Conservation (phyloP, 768 basidiomycete species). For the Calocybe gangraenosa region DNA sequence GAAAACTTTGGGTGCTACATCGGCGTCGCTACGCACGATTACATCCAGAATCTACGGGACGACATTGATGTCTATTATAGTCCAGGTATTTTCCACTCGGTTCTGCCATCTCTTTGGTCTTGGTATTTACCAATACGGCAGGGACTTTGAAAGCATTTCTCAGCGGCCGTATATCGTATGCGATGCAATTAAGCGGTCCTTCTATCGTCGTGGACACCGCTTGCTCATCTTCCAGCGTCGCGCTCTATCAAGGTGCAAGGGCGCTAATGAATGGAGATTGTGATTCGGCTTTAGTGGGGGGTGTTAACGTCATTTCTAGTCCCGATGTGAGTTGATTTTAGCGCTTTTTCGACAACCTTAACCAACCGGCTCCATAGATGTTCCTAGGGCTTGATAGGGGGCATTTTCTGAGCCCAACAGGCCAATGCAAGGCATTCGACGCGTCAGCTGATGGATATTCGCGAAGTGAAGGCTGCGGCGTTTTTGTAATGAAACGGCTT, state of each 20-base stretch:
- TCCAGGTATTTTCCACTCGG: constrained; percentile 50
- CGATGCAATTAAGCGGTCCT: constrained; percentile 64
- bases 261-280: constrained; percentile 64
- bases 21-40: constrained; percentile 69
- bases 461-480: constrained; percentile 64
- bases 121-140: constrained; percentile 16
- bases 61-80: constrained; percentile 69
- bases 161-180: constrained; percentile 69
- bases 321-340: constrained; percentile 51
- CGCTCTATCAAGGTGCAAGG: constrained; percentile 66
- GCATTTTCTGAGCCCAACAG: constrained; percentile 63
- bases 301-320: constrained; percentile 68
- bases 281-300: constrained; percentile 64
- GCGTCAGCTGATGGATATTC: constrained; percentile 71
- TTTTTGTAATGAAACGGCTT: constrained; percentile 71
- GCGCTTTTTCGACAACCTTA: constrained; percentile 2
- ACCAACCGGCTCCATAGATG: constrained; percentile 40
- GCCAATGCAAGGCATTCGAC: constrained; percentile 70
- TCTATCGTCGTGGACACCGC: constrained; percentile 72
- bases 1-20: constrained; percentile 62
- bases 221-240: constrained; percentile 67
- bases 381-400: constrained; percentile 64
- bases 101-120: background rate
- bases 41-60: constrained; percentile 57
- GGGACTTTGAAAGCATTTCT: constrained; percentile 68